Percentiles rank a stretch among this genome's conserved stretches.
These are phyloP conservation scores for Wickerhamiella sorbophila DNA, from an alignment of 805 yeast species.

Conservation along the genomic window DNA sequence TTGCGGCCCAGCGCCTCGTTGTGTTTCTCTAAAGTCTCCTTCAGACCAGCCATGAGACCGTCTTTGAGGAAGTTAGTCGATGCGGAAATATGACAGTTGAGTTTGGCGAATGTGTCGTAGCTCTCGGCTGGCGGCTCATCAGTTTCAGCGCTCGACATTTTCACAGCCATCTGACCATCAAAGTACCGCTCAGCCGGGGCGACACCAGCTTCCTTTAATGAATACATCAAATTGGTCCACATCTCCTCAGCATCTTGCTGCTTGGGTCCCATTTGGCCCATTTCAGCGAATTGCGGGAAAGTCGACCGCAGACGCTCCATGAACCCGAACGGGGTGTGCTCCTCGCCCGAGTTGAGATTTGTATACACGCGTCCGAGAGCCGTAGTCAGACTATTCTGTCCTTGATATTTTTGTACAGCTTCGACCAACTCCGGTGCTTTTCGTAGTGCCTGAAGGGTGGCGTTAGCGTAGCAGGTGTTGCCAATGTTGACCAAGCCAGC, in stretches of 20 bases:
- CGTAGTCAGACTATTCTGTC: slow-evolving; percentile 24
- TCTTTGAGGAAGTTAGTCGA: slow-evolving; percentile 77
- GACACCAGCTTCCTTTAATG: slow-evolving; percentile 31
- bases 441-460: slow-evolving; percentile 46
- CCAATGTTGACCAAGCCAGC: slow-evolving; percentile 58
- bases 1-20: slow-evolving; percentile 55
- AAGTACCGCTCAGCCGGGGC: slow-evolving; percentile 35
- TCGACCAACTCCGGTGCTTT: slow-evolving; percentile 36
- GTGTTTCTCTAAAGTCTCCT: slow-evolving; percentile 64
- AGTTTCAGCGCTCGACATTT: slow-evolving; percentile 47
- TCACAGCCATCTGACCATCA: slow-evolving; percentile 47
- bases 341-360: slow-evolving; percentile 19
- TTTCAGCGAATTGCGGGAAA: slow-evolving; percentile 85
- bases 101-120: slow-evolving; percentile 48
- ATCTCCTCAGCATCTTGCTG: slow-evolving; percentile 99
- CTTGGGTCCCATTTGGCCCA: slow-evolving; percentile 52
- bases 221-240: slow-evolving; percentile 58
- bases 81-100: slow-evolving; percentile 79
- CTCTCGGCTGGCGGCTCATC: slow-evolving; percentile 34
- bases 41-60: slow-evolving; percentile 62
- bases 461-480: slow-evolving; percentile 64
- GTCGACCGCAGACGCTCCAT: slow-evolving; percentile 38
- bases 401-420: slow-evolving; percentile 30
- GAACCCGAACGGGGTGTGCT: slow-evolving; percentile 57
- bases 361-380: slow-evolving; percentile 22